Percentiles rank a stretch among this genome's conserved stretches.
phyloP scores from a whole-genome alignment of 2,329 filamentous ascomycete species.

The Aspergillus ochraceus region DNA sequence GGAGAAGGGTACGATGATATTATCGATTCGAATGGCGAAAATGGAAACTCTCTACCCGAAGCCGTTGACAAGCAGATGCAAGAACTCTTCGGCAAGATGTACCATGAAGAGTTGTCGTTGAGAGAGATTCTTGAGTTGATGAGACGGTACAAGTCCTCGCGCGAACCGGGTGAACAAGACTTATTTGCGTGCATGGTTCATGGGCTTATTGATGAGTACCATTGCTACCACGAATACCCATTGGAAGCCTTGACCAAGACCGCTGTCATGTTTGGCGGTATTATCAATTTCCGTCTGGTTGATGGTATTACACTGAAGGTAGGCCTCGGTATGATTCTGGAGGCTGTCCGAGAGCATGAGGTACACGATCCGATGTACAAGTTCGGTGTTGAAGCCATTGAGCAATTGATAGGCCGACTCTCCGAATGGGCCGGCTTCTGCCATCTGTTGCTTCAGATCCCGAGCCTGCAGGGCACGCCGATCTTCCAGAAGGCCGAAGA shows the following conservation, averaged over 20 bases:
- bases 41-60: constrained; percentile 76
- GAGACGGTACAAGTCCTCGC: constrained; percentile 83
- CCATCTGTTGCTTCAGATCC: constrained; percentile 77
- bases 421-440: constrained; percentile 96
- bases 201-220: constrained; percentile 94
- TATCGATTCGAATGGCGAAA: constrained; percentile 79
- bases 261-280: constrained; percentile 92
- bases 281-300: constrained; percentile 90
- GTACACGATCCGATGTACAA: constrained; percentile 94
- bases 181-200: constrained; percentile 99
- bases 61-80: constrained; percentile 91
- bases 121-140: constrained; percentile 82
- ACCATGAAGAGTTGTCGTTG: constrained; percentile 84
- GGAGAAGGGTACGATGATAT: constrained; percentile 89
- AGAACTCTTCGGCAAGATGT: constrained; percentile 97
- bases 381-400: constrained; percentile 90
- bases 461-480: constrained; percentile 78
- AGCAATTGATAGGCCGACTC: constrained; percentile 80
- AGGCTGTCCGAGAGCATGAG: constrained; percentile 82
- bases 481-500: constrained; percentile 81
- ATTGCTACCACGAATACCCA: constrained; percentile 92
- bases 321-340: constrained; percentile 95
- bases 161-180: constrained; percentile 82
- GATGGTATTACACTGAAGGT: constrained; percentile 88
- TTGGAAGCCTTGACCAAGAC: constrained; percentile 95